Evolutionary conservation across 1,139 yeast genomes (phyloP).

Genomic region (Hanseniaspora uvarum): DNA sequence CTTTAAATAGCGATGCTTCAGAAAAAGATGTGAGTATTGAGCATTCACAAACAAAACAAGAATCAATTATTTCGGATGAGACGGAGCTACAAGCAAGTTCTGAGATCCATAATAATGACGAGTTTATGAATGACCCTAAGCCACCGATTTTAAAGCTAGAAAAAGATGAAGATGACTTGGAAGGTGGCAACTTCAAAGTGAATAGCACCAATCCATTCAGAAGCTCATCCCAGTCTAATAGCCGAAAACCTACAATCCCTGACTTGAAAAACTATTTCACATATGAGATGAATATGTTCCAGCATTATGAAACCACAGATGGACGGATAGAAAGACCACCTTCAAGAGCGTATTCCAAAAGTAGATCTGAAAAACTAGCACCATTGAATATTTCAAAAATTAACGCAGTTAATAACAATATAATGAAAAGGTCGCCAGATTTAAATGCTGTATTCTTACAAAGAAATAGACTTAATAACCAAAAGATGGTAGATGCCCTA

Average conservation of each 20-base stretch:
- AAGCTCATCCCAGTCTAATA: not conserved
- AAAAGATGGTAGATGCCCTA: constrained; percentile 2
- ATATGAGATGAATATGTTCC: not conserved
- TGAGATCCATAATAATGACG: not conserved
- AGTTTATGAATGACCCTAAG: not conserved
- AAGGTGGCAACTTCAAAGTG: not conserved
- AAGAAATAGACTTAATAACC: constrained; percentile 7
- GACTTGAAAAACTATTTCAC: not conserved
- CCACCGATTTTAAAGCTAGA: constrained; percentile 14
- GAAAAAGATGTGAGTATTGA: not conserved
- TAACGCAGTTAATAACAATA: not conserved
- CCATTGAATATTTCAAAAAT: constrained; percentile 10
- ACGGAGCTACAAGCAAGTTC: not conserved
- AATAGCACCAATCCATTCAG: not conserved
- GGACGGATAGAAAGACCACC: not conserved
- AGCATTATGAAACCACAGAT: not conserved
- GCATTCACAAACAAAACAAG: not conserved
- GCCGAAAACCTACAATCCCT: not conserved
- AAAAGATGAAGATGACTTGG: not conserved
- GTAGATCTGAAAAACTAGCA: constrained; percentile 9
- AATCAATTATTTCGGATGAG: not conserved
- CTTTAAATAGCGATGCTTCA: not conserved
- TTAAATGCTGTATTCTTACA: not conserved
- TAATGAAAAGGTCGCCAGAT: constrained; percentile 10
- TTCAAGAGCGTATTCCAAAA: not conserved